A percentile compares a stretch with the other conserved stretches of the same genome.
phyloP scores from a whole-genome alignment of 2,329 filamentous ascomycete genomes.

The Penicillium sp. region DNA sequence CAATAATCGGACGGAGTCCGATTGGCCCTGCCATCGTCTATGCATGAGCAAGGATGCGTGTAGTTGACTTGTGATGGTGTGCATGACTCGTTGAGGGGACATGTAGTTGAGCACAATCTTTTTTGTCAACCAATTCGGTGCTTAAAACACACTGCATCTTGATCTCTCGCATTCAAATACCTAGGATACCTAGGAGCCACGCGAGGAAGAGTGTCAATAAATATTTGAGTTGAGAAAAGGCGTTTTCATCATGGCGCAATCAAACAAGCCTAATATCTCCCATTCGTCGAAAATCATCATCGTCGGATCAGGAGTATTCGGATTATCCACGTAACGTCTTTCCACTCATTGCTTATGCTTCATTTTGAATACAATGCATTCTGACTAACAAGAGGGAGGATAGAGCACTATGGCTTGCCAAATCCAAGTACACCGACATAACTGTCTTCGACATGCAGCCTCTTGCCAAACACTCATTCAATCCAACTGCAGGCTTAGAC shows the following conservation, averaged over 20 bases:
- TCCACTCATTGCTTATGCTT: not conserved
- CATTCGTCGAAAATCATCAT: constrained; percentile 21
- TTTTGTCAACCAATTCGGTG: no score
- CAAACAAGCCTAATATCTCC: not conserved
- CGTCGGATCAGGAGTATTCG: constrained; percentile 25
- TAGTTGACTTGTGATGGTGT: not conserved
- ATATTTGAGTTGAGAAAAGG: not conserved
- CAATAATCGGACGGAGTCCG: not conserved
- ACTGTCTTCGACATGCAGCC: constrained; percentile 49
- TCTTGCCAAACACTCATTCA: constrained; percentile 39
- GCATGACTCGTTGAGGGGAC: not conserved
- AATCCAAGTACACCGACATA: constrained; percentile 44
- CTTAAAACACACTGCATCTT: no score
- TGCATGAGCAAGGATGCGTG: not conserved
- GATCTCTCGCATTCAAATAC: not conserved
- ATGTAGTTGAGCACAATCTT: no score
- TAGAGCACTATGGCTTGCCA: constrained; percentile 39
- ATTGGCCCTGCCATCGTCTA: not conserved
- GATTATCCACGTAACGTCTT: constrained; percentile 20
- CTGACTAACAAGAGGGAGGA: not conserved
- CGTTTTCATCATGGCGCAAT: not conserved
- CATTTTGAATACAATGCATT: not conserved
- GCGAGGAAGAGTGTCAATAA: not conserved
- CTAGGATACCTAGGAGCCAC: no score
- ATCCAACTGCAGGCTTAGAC: constrained; percentile 41